A percentile compares a stretch with the other conserved stretches of the same genome.
phyloP scores from a whole-genome alignment of 1,139 yeast species.

The Zhuliangozyma blackwelliae region DNA sequence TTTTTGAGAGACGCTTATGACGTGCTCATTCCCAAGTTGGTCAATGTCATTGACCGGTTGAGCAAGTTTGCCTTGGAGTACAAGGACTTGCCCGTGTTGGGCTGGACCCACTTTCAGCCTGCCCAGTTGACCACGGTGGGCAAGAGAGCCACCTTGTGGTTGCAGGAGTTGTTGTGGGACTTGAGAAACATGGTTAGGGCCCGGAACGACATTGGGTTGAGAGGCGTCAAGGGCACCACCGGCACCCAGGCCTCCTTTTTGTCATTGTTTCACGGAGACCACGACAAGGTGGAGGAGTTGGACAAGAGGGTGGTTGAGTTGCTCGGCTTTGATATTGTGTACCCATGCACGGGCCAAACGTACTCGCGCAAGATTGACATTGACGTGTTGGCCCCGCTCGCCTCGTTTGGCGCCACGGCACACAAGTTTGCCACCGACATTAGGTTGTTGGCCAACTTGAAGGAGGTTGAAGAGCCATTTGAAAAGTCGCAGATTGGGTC shows the following conservation, averaged over 20 bases:
- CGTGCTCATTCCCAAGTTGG: constrained; percentile 86
- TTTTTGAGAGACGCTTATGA: constrained; percentile 95
- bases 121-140: constrained; percentile 99
- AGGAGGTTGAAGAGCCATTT: constrained; percentile 97
- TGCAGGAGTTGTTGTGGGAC: constrained; percentile 97
- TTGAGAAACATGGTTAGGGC: constrained; percentile 94
- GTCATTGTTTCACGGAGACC: constrained; percentile 92
- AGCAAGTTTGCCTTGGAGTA: constrained; percentile 82
- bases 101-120: constrained; percentile 99
- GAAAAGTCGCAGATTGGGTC: constrained; percentile 98
- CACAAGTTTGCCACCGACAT: constrained; percentile 98
- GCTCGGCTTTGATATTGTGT: constrained; percentile 89
- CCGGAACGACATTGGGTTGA: constrained; percentile 89
- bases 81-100: constrained; percentile 94
- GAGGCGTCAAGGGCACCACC: constrained; percentile 99
- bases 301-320: constrained; percentile 91
- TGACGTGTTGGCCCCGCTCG: constrained; percentile 87
- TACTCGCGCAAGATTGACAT: constrained; percentile 97
- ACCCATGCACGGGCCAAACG: constrained; percentile 98
- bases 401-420: constrained; percentile 93
- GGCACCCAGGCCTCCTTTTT: constrained; percentile 98
- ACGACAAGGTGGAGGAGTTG: constrained; percentile 88
- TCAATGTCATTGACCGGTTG: constrained; percentile 89
- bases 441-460: constrained; percentile 91
- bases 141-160: constrained; percentile 96